Percentiles rank a stretch among this genome's conserved stretches.
Evolutionary conservation across 805 yeast species (phyloP).

Genomic region (Candida argentea): DNA sequence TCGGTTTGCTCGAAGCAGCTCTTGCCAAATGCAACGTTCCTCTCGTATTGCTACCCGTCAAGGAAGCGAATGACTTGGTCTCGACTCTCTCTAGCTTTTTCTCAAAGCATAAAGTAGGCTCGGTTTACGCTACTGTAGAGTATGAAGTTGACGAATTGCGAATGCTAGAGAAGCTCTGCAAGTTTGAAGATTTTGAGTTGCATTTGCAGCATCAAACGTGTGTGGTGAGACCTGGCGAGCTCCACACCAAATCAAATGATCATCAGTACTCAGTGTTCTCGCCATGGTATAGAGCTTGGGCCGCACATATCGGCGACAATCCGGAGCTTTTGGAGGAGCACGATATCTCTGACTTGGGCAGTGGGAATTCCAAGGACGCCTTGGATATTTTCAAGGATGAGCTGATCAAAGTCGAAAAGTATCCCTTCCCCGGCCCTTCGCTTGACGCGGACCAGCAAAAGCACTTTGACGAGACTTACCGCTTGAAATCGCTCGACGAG

Average conservation of each 20-base stretch:
- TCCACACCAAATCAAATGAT: slow-evolving; percentile 24
- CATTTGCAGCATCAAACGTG: slow-evolving; percentile 26
- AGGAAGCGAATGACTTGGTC: slow-evolving; percentile 18
- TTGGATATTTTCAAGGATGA: neutral
- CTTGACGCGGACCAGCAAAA: slow-evolving; percentile 7
- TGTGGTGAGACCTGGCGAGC: slow-evolving; percentile 29
- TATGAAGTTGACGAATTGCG: slow-evolving; percentile 38
- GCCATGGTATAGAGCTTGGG: slow-evolving; percentile 34
- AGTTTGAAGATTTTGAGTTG: neutral
- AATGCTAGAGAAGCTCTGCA: slow-evolving; percentile 11
- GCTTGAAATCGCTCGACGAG: slow-evolving; percentile 24
- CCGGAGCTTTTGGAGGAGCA: slow-evolving; percentile 1
- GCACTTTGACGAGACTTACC: slow-evolving; percentile 12
- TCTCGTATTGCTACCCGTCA: slow-evolving; percentile 27
- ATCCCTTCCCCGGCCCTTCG: slow-evolving; percentile 3
- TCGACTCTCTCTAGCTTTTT: slow-evolving; percentile 14
- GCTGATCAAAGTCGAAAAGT: slow-evolving; percentile 1
- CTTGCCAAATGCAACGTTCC: slow-evolving; percentile 28
- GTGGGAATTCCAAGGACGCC: neutral
- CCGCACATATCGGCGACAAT: slow-evolving; percentile 13
- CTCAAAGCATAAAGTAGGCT: slow-evolving; percentile 12
- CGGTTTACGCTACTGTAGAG: slow-evolving; percentile 27
- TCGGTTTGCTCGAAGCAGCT: slow-evolving; percentile 18
- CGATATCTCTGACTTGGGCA: neutral
- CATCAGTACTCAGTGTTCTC: slow-evolving; percentile 34